phyloP scores from a whole-genome alignment of 805 yeast genomes.

The Myxozyma melibiosi region DNA sequence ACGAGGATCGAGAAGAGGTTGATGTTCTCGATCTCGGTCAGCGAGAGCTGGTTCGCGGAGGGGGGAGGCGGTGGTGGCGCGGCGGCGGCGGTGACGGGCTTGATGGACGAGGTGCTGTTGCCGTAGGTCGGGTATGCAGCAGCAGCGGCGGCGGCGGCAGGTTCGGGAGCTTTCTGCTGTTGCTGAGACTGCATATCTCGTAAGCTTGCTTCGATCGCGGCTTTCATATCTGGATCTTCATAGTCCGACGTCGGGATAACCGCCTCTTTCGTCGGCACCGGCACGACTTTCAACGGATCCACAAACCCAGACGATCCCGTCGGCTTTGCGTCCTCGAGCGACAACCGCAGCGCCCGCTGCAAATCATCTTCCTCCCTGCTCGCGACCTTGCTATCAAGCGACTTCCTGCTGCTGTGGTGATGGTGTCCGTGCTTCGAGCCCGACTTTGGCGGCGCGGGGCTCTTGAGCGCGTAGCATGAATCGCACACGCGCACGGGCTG shows the following conservation, averaged over 20 bases:
- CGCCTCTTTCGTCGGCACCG: not conserved
- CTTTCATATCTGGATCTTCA: constrained; percentile 81
- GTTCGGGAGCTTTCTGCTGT: constrained; percentile 33
- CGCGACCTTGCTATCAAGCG: constrained; percentile 28
- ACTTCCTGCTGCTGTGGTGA: constrained; percentile 20
- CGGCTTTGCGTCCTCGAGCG: constrained; percentile 58
- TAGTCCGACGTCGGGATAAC: constrained; percentile 49
- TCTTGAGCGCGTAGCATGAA: constrained; percentile 66
- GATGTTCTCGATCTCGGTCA: constrained; percentile 69
- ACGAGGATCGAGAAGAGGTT: constrained; percentile 70
- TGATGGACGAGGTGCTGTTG: constrained; percentile 1
- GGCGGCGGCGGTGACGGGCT: constrained; percentile 1
- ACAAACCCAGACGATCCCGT: constrained; percentile 15
- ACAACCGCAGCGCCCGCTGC: constrained; percentile 73
- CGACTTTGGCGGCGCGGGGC: constrained; percentile 41
- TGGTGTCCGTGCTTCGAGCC: constrained; percentile 37
- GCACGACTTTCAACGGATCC: constrained; percentile 29
- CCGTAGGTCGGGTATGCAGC: not conserved
- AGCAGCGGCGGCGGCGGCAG: constrained; percentile 17
- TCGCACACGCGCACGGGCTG: constrained; percentile 94
- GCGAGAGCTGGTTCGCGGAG: constrained; percentile 46
- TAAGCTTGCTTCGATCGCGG: constrained; percentile 91
- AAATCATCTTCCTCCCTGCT: constrained; percentile 73
- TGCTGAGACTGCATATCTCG: constrained; percentile 60
- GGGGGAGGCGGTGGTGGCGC: not conserved